Evolutionary conservation across 441 rosid species (phyloP).

Genomic region (Macaranga tanarius): DNA sequence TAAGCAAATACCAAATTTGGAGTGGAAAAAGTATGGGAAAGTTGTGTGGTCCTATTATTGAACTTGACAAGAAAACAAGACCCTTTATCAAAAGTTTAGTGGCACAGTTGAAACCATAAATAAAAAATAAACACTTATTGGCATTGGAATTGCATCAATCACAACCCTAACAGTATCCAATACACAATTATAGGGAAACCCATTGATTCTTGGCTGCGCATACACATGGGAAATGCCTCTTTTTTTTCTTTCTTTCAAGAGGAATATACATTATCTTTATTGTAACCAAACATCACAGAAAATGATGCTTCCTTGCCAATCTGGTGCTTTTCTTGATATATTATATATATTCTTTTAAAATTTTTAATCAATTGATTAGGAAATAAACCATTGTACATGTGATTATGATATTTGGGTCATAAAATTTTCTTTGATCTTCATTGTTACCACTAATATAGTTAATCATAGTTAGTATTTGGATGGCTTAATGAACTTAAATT

Average conservation of each 20-base stretch:
- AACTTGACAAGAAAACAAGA: constrained; percentile 30
- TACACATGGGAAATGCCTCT: constrained; percentile 32
- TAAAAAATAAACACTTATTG: constrained; percentile 3
- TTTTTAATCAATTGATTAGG: constrained; percentile 2
- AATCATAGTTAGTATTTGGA: constrained; percentile 21
- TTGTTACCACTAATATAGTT: constrained; percentile 30
- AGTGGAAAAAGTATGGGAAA: background rate
- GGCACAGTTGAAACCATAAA: constrained; percentile 28
- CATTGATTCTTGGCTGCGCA: constrained; percentile 44
- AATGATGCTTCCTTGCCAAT: constrained; percentile 36
- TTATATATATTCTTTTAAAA: background rate
- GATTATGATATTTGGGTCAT: constrained; percentile 27
- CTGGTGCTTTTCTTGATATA: constrained; percentile 24
- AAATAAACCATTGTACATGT: constrained; percentile 34
- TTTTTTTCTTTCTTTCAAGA: background rate
- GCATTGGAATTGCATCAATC: constrained; percentile 38
- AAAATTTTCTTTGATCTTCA: constrained; percentile 4
- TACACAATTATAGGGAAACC: constrained; percentile 44
- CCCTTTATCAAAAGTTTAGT: constrained; percentile 15
- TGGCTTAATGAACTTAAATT: constrained; percentile 22
- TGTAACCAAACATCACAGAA: constrained; percentile 29
- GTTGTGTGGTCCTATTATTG: constrained; percentile 28
- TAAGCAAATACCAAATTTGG: constrained; percentile 4
- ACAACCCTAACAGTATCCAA: constrained; percentile 25
- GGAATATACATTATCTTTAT: constrained; percentile 9